Evolutionary conservation across 169 alveolate genomes (phyloP), one percentile per base, ranked within the genome.

Genomic region (Eimeria necatrix): DNA sequence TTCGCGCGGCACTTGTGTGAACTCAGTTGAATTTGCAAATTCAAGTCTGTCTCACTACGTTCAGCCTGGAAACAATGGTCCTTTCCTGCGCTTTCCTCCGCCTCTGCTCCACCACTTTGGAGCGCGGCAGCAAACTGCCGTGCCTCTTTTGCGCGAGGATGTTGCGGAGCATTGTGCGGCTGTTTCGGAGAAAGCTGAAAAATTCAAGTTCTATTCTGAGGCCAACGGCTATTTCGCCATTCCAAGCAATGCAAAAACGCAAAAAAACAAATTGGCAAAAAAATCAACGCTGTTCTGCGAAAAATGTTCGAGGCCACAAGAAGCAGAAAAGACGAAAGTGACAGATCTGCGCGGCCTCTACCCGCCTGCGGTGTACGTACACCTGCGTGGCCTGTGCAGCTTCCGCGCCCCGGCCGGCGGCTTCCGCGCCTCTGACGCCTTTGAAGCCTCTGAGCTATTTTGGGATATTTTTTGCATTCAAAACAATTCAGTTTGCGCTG

Each of bases 11-110:
- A 32, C 41, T 32, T 32, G 41, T 2, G 41, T 32, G 41, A 32
- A 32, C 41, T 32, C 41, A 32, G 41, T 32, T 32, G 41, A 32
- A 32, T 32, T 32, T 32, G n/a, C 41, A 32, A 56, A 10, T 56
- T n/a, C 22, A 20, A 4, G 70, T 52, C 6, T 14, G 52, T 52
- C 91, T 83, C 91, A 83, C 91, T 59, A 56, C 91, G 26, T 83
- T 83, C 49, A 83, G 32, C 76, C 91, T n/a, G 53, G 91, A 83
- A 32, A 83, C 91, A 59, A 83, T 24, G 14, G 91, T 83, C 91
- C 91, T 83, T 12, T 83, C 91, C 56, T 59, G 91, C 2, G 91
- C 91, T 32, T 83, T 83, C 12, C 91, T 74, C 24, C 91, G 91
- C 18, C 56, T 83, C 76, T 83, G 91, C 10, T 83, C 91, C 59